Percentiles rank a stretch among this genome's conserved stretches.
Evolutionary conservation across 2,329 filamentous ascomycete genomes (phyloP).

Genomic region (Gremmenia infestans): DNA sequence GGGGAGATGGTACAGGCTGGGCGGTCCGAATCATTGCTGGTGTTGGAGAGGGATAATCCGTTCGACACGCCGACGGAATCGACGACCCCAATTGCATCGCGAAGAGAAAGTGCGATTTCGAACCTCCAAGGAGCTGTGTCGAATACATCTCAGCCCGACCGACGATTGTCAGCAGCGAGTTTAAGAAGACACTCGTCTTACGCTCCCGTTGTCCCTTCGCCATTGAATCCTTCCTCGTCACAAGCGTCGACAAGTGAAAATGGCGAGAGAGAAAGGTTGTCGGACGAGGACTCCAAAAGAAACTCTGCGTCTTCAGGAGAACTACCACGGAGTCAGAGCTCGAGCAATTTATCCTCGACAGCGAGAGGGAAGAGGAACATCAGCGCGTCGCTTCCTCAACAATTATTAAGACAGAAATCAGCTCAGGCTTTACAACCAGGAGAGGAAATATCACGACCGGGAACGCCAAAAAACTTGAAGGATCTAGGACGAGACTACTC

Average conservation of each 20-base stretch:
- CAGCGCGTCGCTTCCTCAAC: slow-evolving; percentile 15
- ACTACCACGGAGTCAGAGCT: slow-evolving; percentile 3
- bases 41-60: slow-evolving; percentile 7
- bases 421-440: slow-evolving; percentile 7
- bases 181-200: slow-evolving; percentile 23
- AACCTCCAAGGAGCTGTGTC: slow-evolving; percentile 4
- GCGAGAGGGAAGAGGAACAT: slow-evolving; percentile 6
- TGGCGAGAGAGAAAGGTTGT: slow-evolving; percentile 8
- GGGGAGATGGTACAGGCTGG: slow-evolving; percentile 11
- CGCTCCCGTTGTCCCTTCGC: slow-evolving; percentile 27
- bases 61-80: slow-evolving; percentile 8
- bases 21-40: slow-evolving; percentile 4
- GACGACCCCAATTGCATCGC: slow-evolving; percentile 3
- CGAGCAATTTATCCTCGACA: not conserved
- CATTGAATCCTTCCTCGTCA: slow-evolving; percentile 26
- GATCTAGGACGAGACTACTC: slow-evolving; percentile 31
- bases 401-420: slow-evolving; percentile 21
- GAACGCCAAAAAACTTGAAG: slow-evolving; percentile 17
- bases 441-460: slow-evolving; percentile 1
- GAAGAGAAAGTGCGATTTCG: not conserved
- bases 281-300: slow-evolving; percentile 4
- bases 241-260: slow-evolving; percentile 11
- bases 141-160: slow-evolving; percentile 5
- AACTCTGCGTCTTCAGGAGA: slow-evolving; percentile 20
- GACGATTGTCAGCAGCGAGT: slow-evolving; percentile 5